Evolutionary conservation across 140 eudicot species (phyloP), one percentile per base, ranked within the genome.

Genomic region (Flaveria floridana): DNA sequence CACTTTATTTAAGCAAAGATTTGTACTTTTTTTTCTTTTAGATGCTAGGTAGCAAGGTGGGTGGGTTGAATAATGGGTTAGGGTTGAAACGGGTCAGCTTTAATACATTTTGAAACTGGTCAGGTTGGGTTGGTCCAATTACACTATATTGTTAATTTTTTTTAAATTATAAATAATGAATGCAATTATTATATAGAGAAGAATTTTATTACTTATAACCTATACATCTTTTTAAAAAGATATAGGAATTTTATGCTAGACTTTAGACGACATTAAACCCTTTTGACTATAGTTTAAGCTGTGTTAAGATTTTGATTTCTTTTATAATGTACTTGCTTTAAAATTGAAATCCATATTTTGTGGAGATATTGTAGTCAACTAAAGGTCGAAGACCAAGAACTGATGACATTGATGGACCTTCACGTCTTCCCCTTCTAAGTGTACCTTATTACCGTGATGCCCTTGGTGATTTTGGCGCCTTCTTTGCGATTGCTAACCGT

Each of bases 361-460:
- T 57, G 65, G 51, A 80, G 79, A 62, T 75, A 59, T 72, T 85
- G 82, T 76, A 94, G 99, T 86, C 90, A 56, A 80, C 86, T 7
- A 91, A 76, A 87, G 96, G 96, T 61, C 82, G 97, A 75, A 87
- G 99, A 69, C 82, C 90, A 26, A 89, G 83, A 79, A 76, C 79
- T 16, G 99, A 94, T 82, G 99, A 94, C 76, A 72, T 94, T 74
- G 99, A 94, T 76, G 95, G 83, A 52, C 91, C 99, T 69, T 88
- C 99, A 20, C 99, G 97, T 55, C 97, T 94, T 78, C 89, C 97
- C 57, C 90, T 94, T 68, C 71, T 94, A 28, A 86, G 76, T 79
- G 81, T 82, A 23, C 76, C 90, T 44, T 94, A 94, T 76, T 94
- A 94, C 75, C 87, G 97, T 76, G 92, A 94, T 65, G 79, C 79